Evolutionary conservation across 495 filamentous ascomycete genomes (phyloP).

Genomic region (Astrothelium macrocarpum): DNA sequence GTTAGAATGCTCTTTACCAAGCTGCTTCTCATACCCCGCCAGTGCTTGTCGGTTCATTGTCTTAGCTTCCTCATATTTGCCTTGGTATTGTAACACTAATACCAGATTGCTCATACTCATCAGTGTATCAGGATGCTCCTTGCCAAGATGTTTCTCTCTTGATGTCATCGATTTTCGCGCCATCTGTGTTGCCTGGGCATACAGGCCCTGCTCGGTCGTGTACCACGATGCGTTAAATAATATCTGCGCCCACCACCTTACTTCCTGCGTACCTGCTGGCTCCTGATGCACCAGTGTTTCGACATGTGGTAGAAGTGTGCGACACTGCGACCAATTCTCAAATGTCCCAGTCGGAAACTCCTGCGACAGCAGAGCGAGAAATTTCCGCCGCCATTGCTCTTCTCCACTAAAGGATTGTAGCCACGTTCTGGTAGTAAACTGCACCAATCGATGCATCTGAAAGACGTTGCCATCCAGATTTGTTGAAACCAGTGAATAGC

Average conservation of each 20-base stretch:
- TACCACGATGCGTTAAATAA: not conserved
- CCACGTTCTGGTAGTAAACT: not conserved
- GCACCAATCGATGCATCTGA: not conserved
- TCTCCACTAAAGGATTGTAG: not conserved
- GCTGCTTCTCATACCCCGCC: slow-evolving; percentile 9
- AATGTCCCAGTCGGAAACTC: not conserved
- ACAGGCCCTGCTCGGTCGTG: not conserved
- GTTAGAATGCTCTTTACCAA: slow-evolving; percentile 18
- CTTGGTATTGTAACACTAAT: slow-evolving; percentile 6
- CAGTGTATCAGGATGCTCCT: slow-evolving; percentile 27
- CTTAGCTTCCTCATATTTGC: slow-evolving; percentile 19
- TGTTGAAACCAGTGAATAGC: slow-evolving; percentile 26
- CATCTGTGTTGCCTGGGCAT: not conserved
- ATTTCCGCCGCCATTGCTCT: not conserved
- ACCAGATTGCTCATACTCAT: slow-evolving; percentile 13
- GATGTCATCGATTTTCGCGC: not conserved
- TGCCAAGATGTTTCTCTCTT: slow-evolving; percentile 22
- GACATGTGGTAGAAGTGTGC: not conserved
- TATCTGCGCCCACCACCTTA: not conserved
- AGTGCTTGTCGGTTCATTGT: slow-evolving; percentile 16
- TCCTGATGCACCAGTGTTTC: not conserved
- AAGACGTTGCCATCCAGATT: not conserved
- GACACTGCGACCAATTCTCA: not conserved
- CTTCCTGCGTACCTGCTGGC: not conserved
- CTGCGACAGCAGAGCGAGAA: not conserved